Evolutionary conservation across 169 alveolate species (phyloP), one percentile per base, ranked within the genome.

Genomic region (Eimeria necatrix): DNA sequence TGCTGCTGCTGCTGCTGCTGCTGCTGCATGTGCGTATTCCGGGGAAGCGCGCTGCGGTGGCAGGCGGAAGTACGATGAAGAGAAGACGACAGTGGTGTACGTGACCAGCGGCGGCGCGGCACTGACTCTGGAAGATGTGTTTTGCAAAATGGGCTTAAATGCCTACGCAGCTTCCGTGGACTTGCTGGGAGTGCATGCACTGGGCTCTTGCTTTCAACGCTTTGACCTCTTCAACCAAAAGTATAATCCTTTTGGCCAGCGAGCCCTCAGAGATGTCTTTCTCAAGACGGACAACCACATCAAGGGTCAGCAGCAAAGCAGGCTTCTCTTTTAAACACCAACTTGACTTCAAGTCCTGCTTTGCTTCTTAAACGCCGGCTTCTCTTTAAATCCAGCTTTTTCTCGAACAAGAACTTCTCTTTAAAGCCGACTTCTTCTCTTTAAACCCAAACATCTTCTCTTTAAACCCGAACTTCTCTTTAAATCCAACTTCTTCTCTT

Each of bases 221-320:
- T 98, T 98, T 84, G 99, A 98, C 91, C 96, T 97, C 20, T 98
- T 98, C 96, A 98, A 98, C 64, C 95, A 96, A 87, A 98, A 98
- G 97, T 97, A 97, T 61, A 98, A 97, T 88, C 99, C 99, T 46
- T 95, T 98, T 48, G 99, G 99, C 7, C 97, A 97, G 78, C 24
- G 97, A 18, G 22, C 96, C 14, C 94, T 98, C 68, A 95, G 99
- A 64, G 98, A 97, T 53, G 97, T 98, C 53, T 98, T 98, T 92
- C 95, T 98, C 70, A 98, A 98, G 80, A 97, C 98, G 16, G 99
- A 98, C 91, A 98, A 98, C 96, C 93, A 95, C 91, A 96, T 98
- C 60, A 94, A 96, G 20, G 99, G 99, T 6, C 41, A 32, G 41
- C 41, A 32, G 41, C 41, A 32, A 32, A 32, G n/a, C n/a, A n/a